These are phyloP conservation scores for Lodderomyces margitis DNA, from an alignment of 1,139 yeast species.

Conservation along the genomic window DNA sequence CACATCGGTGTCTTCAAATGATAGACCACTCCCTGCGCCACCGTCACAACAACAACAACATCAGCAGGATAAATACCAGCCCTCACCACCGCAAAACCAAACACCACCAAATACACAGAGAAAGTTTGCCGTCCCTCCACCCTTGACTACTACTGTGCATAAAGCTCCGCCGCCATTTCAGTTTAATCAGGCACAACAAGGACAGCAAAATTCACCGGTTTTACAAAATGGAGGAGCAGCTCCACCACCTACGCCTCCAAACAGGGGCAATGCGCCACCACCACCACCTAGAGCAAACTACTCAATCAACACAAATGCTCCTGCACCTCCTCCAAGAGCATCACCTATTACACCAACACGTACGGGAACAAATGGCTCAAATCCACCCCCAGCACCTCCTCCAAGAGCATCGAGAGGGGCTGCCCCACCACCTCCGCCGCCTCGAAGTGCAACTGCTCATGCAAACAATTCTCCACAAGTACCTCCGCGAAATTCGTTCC, in stretches of 20 bases:
- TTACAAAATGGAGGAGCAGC: conserved; percentile 3
- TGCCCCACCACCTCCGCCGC: conserved; percentile 15
- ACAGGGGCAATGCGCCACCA: conserved; percentile 18
- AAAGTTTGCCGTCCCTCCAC: conserved; percentile 5
- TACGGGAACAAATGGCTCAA: conserved; percentile 10
- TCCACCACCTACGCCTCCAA: conserved; percentile 13
- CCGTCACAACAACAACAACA: conserved; percentile 9
- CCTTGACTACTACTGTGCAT: conserved; percentile 1
- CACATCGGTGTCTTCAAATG: conserved; percentile 23
- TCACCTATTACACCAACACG: conserved; percentile 10
- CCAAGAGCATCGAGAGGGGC: conserved; percentile 26
- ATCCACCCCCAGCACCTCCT: conserved; percentile 32
- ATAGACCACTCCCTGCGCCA: conserved; percentile 3
- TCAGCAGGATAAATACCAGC: neutral
- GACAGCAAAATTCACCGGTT: conserved; percentile 7
- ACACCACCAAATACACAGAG: conserved; percentile 1
- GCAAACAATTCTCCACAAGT: conserved; percentile 5
- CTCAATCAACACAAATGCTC: conserved; percentile 8
- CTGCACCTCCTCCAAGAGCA: conserved; percentile 14
- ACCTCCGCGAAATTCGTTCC: conserved; percentile 12
- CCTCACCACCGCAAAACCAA: neutral
- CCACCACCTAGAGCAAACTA: conserved; percentile 16
- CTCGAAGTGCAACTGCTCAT: conserved; percentile 7
- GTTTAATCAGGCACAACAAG: conserved; percentile 7
- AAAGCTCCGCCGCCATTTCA: conserved; percentile 9